A percentile compares a stretch with the other conserved stretches of the same genome.
Conservation (phyloP, 805 yeast species). For the Kodamaea kakaduensis region DNA sequence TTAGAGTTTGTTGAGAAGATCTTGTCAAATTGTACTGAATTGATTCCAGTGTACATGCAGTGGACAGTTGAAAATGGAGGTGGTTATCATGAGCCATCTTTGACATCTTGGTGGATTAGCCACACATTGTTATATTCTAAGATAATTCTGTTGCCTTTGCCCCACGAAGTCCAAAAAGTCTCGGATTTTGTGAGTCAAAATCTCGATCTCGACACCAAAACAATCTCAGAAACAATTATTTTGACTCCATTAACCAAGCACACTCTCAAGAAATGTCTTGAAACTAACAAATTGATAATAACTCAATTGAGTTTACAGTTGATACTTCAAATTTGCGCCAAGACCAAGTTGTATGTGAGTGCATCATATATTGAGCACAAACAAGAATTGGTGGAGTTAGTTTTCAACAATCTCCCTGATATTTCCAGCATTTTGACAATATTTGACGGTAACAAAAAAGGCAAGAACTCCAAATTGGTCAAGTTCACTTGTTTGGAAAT, state of each 20-base stretch:
- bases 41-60: conserved; percentile 66
- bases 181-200: conserved; percentile 28
- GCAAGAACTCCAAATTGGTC: conserved; percentile 33
- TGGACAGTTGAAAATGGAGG: conserved; percentile 52
- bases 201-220: conserved; percentile 25
- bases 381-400: conserved; percentile 26
- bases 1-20: conserved; percentile 50
- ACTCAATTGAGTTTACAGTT: conserved; percentile 64
- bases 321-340: conserved; percentile 49
- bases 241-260: conserved; percentile 62
- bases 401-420: conserved; percentile 46
- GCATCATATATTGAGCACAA: conserved; percentile 14
- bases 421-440: conserved; percentile 40
- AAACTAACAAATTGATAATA: conserved; percentile 43
- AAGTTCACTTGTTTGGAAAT: conserved; percentile 46
- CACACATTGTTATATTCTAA: conserved; percentile 59
- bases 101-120: conserved; percentile 80
- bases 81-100: conserved; percentile 74
- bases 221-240: conserved; percentile 52
- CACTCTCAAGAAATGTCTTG: conserved; percentile 55
- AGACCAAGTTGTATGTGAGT: conserved; percentile 41
- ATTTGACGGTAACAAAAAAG: conserved; percentile 26
- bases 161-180: conserved; percentile 22
- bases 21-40: conserved; percentile 57
- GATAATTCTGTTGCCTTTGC: conserved; percentile 55